Percentiles rank a stretch among this genome's conserved stretches.
These are phyloP conservation scores for Aegilops speltoides DNA, from an alignment of 176 grass and related monocot species.

Conservation along the genomic window DNA sequence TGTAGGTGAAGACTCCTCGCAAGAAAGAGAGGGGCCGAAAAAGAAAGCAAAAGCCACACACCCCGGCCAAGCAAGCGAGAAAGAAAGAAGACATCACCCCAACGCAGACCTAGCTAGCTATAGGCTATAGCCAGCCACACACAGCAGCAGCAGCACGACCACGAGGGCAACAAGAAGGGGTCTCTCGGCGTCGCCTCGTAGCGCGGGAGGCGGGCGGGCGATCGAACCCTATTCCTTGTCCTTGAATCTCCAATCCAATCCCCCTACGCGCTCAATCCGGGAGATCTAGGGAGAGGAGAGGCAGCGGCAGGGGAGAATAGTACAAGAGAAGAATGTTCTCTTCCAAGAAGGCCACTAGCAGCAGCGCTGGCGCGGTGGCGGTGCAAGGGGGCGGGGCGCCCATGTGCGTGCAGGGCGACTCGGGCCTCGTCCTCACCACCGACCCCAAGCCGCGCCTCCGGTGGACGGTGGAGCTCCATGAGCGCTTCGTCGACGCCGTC, in stretches of 20 bases:
- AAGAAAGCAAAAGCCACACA: conserved; percentile 34
- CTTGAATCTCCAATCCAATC: conserved; percentile 93
- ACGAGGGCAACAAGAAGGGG: conserved; percentile 6
- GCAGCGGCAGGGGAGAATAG: background rate
- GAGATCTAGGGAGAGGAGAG: conserved; percentile 39
- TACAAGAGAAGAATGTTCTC: conserved; percentile 79
- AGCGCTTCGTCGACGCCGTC: conserved; percentile 97
- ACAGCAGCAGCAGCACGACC: background rate
- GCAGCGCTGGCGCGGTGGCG: conserved; percentile 29
- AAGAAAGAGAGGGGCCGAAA: background rate
- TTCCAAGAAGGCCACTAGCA: conserved; percentile 74
- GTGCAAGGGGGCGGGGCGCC: conserved; percentile 27
- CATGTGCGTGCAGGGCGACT: conserved; percentile 73
- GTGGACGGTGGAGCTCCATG: conserved; percentile 98
- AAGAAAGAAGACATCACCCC: conserved; percentile 22
- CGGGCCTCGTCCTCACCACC: conserved; percentile 92
- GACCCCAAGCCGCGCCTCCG: conserved; percentile 97
- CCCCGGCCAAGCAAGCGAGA: conserved; percentile 17
- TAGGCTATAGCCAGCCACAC: conserved; percentile 4
- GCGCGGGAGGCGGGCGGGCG: background rate
- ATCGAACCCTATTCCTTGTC: conserved; percentile 98
- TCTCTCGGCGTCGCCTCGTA: conserved; percentile 13
- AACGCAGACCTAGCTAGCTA: background rate
- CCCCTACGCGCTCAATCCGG: background rate
- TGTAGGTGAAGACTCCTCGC: conserved; percentile 49